Base-by-base conservation (phyloP, 225 moss, liverwort and hornwort species). In the Sphagnum tenellum region DNA sequence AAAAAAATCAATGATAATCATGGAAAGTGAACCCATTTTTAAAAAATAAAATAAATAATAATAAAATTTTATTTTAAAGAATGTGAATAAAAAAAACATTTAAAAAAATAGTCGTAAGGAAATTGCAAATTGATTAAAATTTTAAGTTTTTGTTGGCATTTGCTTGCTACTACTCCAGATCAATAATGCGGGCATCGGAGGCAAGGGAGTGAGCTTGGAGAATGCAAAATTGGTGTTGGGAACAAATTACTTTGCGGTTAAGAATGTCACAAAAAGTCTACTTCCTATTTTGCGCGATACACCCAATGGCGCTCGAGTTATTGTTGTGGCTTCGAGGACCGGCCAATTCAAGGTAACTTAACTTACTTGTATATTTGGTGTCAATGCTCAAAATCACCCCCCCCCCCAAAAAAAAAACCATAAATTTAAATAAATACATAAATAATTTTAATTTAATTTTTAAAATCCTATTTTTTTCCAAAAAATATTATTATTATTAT, bases 211-310 rank as follows among this genome's bases (percentile, higher is more conserved):
- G 55, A 79, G 51, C n/a, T 72, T 69, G 4, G 79, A 79, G 50
- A 82, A 72, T 63, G 85, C 71, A 60, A 50, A 85, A 14, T 29
- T 78, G 46, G 78, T 82, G 67, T 70, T 86, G 74, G 70, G 82
- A 63, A 82, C 86, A 57, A 86, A 86, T 12, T 86, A 79, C 72
- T 77, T 74, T 4, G 79, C 82, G 11, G 72, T 86, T 49, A 82
- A 82, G 66, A 73, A 78, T n/a, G 82, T 86, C 44, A 86, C 86
- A 4, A 62, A 76, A 59, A 74, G 78, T 9, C n/a, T 86, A 63
- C 47, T 86, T 66, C 86, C 86, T 9, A 47, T 75, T 13, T 50
- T 82, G 54, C 78, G 86, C 2, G 63, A 72, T 48, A 47, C 72
- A 7, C 6, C 68, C 13, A 74, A 76, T 50, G 79, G 75, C 12